Percentiles rank a stretch among this genome's conserved stretches.
These are phyloP conservation scores for Aspergillus amoenus DNA, from an alignment of 2,329 filamentous ascomycete species.

Conservation along the genomic window DNA sequence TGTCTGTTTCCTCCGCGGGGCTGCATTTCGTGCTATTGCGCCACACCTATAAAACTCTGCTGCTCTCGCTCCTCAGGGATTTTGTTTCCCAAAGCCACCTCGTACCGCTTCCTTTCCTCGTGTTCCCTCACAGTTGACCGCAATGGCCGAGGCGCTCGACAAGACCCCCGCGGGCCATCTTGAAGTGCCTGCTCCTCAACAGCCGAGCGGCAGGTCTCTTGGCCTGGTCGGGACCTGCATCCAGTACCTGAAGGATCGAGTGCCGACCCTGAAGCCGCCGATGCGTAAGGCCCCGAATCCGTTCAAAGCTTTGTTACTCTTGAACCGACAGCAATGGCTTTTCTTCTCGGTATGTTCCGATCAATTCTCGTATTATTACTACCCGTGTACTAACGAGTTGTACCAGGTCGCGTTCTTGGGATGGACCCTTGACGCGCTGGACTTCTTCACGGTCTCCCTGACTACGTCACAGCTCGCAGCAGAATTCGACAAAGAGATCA, in stretches of 20 bases:
- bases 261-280: constrained; percentile 56
- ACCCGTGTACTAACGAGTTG: constrained; percentile 3
- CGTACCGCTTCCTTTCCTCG: not conserved
- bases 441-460: constrained; percentile 63
- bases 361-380: not conserved
- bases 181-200: not conserved
- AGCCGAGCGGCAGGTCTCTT: constrained; percentile 16
- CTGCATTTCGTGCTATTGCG: not conserved
- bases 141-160: constrained; percentile 4
- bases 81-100: not conserved
- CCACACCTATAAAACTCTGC: constrained; percentile 1
- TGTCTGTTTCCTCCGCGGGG: not conserved
- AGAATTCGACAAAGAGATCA: constrained; percentile 54
- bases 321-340: constrained; percentile 59
- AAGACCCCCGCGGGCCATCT: not conserved
- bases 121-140: not conserved
- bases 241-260: constrained; percentile 53
- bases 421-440: constrained; percentile 59
- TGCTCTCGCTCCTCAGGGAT: not conserved
- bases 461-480: constrained; percentile 55
- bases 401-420: constrained; percentile 42
- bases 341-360: constrained; percentile 48
- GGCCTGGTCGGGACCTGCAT: constrained; percentile 28
- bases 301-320: constrained; percentile 49
- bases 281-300: constrained; percentile 57